Conservation (phyloP, 768 basidiomycete species). For the Panaeolus cyanescens region DNA sequence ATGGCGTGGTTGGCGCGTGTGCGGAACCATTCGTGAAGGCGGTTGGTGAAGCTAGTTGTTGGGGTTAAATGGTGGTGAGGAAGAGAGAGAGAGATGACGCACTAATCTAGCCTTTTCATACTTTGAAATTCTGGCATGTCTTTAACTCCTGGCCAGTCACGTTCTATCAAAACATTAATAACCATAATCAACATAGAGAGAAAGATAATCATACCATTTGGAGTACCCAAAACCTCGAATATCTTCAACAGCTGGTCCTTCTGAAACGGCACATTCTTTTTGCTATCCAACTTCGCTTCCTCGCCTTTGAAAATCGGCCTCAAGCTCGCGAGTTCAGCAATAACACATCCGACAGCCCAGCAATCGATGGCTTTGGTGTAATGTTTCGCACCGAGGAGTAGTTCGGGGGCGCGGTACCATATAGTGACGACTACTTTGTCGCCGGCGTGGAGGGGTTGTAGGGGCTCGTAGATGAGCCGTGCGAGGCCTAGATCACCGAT, state of each 20-base stretch:
- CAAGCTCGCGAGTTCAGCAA: conserved; percentile 91
- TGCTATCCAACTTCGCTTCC: conserved; percentile 95
- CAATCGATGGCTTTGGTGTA: conserved; percentile 97
- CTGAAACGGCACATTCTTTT: conserved; percentile 98
- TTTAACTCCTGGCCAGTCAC: conserved; percentile 83
- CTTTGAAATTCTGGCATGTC: conserved; percentile 89
- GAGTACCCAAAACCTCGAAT: conserved; percentile 92
- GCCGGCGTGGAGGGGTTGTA: conserved; percentile 88
- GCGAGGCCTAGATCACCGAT: conserved; percentile 98
- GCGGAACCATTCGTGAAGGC: conserved; percentile 76
- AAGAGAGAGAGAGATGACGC: conserved; percentile 23
- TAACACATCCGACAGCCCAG: conserved; percentile 98
- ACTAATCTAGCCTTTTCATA: conserved; percentile 80
- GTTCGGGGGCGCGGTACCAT: conserved; percentile 98
- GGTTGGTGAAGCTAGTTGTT: conserved; percentile 45
- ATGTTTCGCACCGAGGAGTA: conserved; percentile 94
- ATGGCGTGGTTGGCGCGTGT: conserved; percentile 36
- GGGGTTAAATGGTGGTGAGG: background rate
- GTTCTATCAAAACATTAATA: conserved; percentile 46
- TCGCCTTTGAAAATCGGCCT: conserved; percentile 99
- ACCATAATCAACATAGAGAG: background rate
- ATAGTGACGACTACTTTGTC: conserved; percentile 99
- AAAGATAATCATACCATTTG: conserved; percentile 59
- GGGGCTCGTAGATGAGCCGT: conserved; percentile 85
- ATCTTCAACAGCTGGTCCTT: conserved; percentile 93